Evolutionary conservation across 345 rosid genomes (phyloP).

Genomic region (Arabidopsis thaliana): DNA sequence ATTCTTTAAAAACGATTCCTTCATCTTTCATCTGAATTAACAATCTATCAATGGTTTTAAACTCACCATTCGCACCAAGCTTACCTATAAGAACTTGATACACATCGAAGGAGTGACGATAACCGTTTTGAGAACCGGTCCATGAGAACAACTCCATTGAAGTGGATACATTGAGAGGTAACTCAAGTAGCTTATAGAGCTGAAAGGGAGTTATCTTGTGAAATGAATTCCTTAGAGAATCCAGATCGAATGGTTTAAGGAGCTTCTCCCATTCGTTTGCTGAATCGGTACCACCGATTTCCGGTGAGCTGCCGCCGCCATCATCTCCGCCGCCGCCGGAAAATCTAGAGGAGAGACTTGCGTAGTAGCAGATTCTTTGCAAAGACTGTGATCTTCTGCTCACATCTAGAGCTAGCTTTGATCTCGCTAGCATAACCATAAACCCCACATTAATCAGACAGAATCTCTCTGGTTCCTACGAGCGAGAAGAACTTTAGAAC

Average conservation of each 20-base stretch:
- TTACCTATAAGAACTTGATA: slow-evolving; percentile 66
- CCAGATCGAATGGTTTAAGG: slow-evolving; percentile 78
- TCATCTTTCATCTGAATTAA: slow-evolving; percentile 80
- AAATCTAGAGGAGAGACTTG: slow-evolving; percentile 38
- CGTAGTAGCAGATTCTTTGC: slow-evolving; percentile 6
- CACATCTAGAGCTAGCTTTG: slow-evolving; percentile 44
- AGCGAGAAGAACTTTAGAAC: slow-evolving; percentile 16
- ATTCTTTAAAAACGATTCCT: slow-evolving; percentile 66
- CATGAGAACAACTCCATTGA: slow-evolving; percentile 66
- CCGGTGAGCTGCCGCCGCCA: neutral
- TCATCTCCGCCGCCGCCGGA: slow-evolving; percentile 11
- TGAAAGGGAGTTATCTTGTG: slow-evolving; percentile 60
- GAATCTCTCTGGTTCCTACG: neutral
- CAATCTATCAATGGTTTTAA: slow-evolving; percentile 64
- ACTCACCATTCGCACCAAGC: slow-evolving; percentile 71
- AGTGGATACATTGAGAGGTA: slow-evolving; percentile 71
- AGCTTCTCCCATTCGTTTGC: slow-evolving; percentile 82
- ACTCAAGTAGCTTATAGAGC: slow-evolving; percentile 64
- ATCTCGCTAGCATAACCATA: slow-evolving; percentile 54
- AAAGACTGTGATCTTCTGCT: slow-evolving; percentile 46
- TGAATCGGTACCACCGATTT: slow-evolving; percentile 43
- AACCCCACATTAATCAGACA: slow-evolving; percentile 36
- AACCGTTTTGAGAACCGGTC: slow-evolving; percentile 74
- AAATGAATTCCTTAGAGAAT: slow-evolving; percentile 59
- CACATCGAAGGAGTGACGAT: slow-evolving; percentile 67